These are phyloP conservation scores for Letharia lupina DNA, from an alignment of 495 filamentous ascomycete genomes.

Conservation along the genomic window DNA sequence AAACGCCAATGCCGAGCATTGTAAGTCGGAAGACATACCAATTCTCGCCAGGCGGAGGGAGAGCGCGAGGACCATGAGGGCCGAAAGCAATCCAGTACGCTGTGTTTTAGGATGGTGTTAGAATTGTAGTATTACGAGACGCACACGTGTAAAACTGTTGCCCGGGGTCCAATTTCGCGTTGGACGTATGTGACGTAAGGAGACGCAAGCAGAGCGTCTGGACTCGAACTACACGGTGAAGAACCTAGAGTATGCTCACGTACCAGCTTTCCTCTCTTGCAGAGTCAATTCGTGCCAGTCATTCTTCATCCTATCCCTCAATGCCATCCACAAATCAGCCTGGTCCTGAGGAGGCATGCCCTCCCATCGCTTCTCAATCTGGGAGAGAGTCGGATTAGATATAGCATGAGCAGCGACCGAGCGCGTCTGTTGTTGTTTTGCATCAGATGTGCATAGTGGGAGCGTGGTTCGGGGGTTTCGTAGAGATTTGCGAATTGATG, in stretches of 20 bases:
- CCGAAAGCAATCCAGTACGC: slow-evolving; percentile 99
- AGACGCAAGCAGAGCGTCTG: not conserved
- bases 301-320: slow-evolving; percentile 96
- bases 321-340: slow-evolving; percentile 96
- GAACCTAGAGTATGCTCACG: slow-evolving; percentile 36
- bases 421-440: slow-evolving; percentile 48
- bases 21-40: slow-evolving; percentile 67
- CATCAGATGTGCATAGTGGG: slow-evolving; percentile 13
- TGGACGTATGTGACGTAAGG: slow-evolving; percentile 5
- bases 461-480: slow-evolving; percentile 5
- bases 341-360: slow-evolving; percentile 94
- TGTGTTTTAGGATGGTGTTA: slow-evolving; percentile 32
- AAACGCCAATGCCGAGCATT: slow-evolving; percentile 47
- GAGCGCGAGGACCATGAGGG: slow-evolving; percentile 80
- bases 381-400: slow-evolving; percentile 90
- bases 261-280: slow-evolving; percentile 98
- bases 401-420: slow-evolving; percentile 75
- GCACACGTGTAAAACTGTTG: not conserved
- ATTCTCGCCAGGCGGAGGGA: slow-evolving; percentile 71
- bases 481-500: slow-evolving; percentile 14
- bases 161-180: slow-evolving; percentile 4
- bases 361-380: slow-evolving; percentile 99
- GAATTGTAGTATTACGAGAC: slow-evolving; percentile 3
- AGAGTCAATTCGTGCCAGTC: slow-evolving; percentile 91
- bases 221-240: slow-evolving; percentile 14